Conservation (phyloP, 1,139 yeast genomes). For the Yamadazyma taylorii region DNA sequence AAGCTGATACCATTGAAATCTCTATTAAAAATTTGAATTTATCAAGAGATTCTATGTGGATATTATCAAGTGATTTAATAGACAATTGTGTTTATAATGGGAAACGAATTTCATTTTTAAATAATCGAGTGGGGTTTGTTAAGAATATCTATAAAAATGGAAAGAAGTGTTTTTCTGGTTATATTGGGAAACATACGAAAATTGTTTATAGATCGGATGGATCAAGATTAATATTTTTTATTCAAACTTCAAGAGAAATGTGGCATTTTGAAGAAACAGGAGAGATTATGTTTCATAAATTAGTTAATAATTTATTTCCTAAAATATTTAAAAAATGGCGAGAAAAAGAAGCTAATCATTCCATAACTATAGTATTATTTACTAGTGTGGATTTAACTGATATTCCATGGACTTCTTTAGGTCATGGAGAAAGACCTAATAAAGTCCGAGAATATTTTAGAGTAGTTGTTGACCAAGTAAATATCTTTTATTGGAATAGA, state of each 20-base stretch:
- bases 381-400: slow-evolving; percentile 75
- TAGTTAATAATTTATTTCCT: slow-evolving; percentile 88
- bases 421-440: slow-evolving; percentile 72
- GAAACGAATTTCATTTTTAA: slow-evolving; percentile 65
- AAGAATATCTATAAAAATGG: slow-evolving; percentile 74
- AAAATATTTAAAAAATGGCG: slow-evolving; percentile 88
- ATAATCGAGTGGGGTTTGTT: slow-evolving; percentile 58
- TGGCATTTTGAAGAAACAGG: slow-evolving; percentile 98
- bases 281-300: slow-evolving; percentile 87
- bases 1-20: slow-evolving; percentile 80
- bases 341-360: slow-evolving; percentile 81
- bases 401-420: slow-evolving; percentile 52
- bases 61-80: slow-evolving; percentile 60
- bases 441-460: slow-evolving; percentile 79
- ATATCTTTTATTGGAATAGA: slow-evolving; percentile 82
- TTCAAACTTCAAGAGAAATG: slow-evolving; percentile 93
- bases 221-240: slow-evolving; percentile 76
- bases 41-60: slow-evolving; percentile 95
- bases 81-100: slow-evolving; percentile 66
- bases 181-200: slow-evolving; percentile 72
- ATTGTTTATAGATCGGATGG: slow-evolving; percentile 88
- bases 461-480: slow-evolving; percentile 94
- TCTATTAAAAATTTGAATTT: slow-evolving; percentile 78
- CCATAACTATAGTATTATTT: slow-evolving; percentile 85
- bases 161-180: slow-evolving; percentile 58